Evolutionary conservation across 345 rosid species (phyloP), one percentile per base, ranked within the genome.

Genomic region (Tarenaya hassleriana): DNA sequence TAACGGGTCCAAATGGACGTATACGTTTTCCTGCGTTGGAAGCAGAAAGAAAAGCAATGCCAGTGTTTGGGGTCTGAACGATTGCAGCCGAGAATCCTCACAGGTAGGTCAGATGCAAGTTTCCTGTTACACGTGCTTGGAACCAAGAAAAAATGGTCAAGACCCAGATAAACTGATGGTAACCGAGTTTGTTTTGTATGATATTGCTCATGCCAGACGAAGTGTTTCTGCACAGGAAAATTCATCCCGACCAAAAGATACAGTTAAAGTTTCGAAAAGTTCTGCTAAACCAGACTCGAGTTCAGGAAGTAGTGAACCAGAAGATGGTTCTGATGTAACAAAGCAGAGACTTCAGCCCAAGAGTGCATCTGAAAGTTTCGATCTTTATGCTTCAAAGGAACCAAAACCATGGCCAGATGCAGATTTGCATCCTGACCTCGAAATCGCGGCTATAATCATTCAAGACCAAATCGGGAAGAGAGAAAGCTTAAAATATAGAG

Each of bases 61-160:
- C 20, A 67, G 72, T 41, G 68, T 70, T 14, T 29, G 65, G 1
- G 50, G 60, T n/a, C 47, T 18, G 19, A 60, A 45, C 34, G 87
- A 76, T 53, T 65, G 58, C 45, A 72, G 55, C 66, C 81, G 73
- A 72, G 87, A 78, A 32, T 57, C 78, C 32, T 61, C 75, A 53
- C 56, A 77, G 47, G 76, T 88, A 13, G 99, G 87, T 15, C 94
- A 88, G 77, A 86, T 94, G 99, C 94, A 86, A 58, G 89, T 83
- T 66, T 65, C 91, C 0, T 74, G 87, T 60, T 72, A 68, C 56
- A 57, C 83, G 58, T 73, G 79, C 41, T 70, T 91, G 1, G 80
- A 88, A 52, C 31, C 69, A 44, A 76, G 69, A 62, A 68, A 66
- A 61, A 74, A 62, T 15, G 72, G 78, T 57, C 68, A 41, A 54